Evolutionary conservation across 345 rosid genomes (phyloP).

Genomic region (Populus ilicifolia): DNA sequence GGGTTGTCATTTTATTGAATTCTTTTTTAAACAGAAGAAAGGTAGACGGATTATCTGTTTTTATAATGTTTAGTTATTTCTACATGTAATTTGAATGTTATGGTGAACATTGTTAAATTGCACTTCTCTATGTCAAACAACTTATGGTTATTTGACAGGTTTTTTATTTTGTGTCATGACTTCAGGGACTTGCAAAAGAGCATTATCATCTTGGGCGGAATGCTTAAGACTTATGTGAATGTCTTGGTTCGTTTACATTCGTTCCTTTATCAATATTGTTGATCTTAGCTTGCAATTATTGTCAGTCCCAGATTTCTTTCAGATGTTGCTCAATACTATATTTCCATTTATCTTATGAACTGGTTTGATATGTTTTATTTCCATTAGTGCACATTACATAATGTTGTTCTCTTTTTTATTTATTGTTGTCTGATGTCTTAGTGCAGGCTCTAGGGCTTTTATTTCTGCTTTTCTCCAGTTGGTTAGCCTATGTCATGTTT

Average conservation of each 20-base stretch:
- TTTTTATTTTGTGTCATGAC: conserved; percentile 5
- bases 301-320: not conserved
- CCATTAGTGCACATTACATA: conserved; percentile 3
- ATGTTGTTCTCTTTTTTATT: conserved; percentile 2
- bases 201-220: conserved; percentile 72
- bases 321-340: not conserved
- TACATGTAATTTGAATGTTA: not conserved
- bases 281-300: not conserved
- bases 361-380: not conserved
- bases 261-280: not conserved
- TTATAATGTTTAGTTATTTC: not conserved
- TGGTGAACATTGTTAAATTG: not conserved
- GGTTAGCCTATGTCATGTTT: conserved; percentile 94
- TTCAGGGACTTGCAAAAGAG: conserved; percentile 67
- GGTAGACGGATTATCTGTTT: no score
- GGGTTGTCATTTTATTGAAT: not conserved
- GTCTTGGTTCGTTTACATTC: conserved; percentile 64
- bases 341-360: conserved; percentile 1
- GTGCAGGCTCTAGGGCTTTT: conserved; percentile 81
- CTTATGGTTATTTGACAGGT: not conserved
- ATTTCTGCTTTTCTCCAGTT: conserved; percentile 85
- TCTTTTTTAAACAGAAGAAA: not conserved
- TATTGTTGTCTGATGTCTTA: conserved; percentile 24
- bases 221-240: conserved; percentile 79
- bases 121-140: conserved; percentile 3